phyloP scores from a whole-genome alignment of 371 early-diverging fungal genomes.

The Mortierella sp. region DNA sequence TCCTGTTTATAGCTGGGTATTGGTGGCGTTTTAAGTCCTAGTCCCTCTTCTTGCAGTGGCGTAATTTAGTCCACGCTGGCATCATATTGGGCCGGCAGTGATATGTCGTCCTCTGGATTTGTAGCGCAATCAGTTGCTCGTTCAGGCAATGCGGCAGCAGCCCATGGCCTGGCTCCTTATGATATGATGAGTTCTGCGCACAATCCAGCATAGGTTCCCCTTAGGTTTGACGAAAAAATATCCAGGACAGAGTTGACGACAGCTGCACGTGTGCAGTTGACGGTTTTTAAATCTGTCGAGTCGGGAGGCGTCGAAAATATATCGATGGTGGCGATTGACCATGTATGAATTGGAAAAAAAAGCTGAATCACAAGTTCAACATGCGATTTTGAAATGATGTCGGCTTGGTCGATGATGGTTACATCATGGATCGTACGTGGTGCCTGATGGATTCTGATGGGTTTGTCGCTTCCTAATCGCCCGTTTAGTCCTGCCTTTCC shows the following conservation, averaged over 20 bases:
- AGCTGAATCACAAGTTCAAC: not conserved
- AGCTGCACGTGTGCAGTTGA: not conserved
- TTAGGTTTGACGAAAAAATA: not conserved
- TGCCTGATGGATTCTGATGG: conserved; percentile 4
- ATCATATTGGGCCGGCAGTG: not conserved
- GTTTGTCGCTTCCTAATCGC: not conserved
- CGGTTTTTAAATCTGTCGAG: not conserved
- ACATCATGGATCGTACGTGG: not conserved
- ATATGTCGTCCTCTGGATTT: not conserved
- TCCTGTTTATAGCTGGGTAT: not conserved
- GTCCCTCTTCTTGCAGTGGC: not conserved
- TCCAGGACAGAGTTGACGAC: not conserved
- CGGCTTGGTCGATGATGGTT: not conserved
- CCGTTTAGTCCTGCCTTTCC: not conserved
- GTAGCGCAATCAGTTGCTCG: not conserved
- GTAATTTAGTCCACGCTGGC: not conserved
- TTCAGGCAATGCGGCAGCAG: not conserved
- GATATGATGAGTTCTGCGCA: not conserved
- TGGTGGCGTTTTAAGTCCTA: not conserved
- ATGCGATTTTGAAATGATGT: conserved; percentile 9
- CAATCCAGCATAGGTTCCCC: conserved; percentile 11
- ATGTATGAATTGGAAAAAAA: conserved; percentile 15
- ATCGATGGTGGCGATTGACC: not conserved
- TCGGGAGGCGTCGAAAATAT: not conserved
- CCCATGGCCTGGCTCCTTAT: not conserved